These are phyloP conservation scores for Metarhizium guizhouense DNA, from an alignment of 2,329 filamentous ascomycete genomes.

Conservation along the genomic window DNA sequence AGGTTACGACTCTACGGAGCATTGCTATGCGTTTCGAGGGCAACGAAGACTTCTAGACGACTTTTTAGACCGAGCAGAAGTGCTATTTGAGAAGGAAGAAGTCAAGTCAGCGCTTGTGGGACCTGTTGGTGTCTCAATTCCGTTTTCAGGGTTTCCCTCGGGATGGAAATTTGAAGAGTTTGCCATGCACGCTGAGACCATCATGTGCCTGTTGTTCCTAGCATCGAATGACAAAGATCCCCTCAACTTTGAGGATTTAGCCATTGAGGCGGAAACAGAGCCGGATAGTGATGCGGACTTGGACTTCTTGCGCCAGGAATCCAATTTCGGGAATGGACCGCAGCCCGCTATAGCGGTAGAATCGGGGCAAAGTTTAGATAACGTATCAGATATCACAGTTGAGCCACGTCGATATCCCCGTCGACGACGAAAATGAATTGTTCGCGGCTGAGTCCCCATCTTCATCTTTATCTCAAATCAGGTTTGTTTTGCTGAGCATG, in stretches of 20 bases:
- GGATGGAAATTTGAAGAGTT: conserved; percentile 2
- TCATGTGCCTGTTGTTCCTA: conserved; percentile 1
- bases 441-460: background rate
- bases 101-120: background rate
- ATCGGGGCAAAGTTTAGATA: background rate
- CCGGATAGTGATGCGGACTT: background rate
- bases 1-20: conserved; percentile 1
- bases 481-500: background rate
- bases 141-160: background rate
- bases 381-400: background rate
- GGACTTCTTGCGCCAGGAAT: background rate
- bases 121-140: background rate
- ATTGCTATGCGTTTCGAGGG: conserved; percentile 9
- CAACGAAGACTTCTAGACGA: conserved; percentile 5
- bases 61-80: conserved; percentile 1
- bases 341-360: background rate
- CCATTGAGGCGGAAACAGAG: background rate
- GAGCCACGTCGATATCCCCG: background rate
- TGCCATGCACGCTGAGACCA: background rate
- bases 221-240: background rate
- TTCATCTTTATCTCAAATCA: background rate
- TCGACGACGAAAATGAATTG: background rate
- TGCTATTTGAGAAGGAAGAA: background rate
- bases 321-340: background rate
- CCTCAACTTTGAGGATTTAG: background rate